Evolutionary conservation across 176 grass and related monocot species (phyloP).

Genomic region (Avena sativa): DNA sequence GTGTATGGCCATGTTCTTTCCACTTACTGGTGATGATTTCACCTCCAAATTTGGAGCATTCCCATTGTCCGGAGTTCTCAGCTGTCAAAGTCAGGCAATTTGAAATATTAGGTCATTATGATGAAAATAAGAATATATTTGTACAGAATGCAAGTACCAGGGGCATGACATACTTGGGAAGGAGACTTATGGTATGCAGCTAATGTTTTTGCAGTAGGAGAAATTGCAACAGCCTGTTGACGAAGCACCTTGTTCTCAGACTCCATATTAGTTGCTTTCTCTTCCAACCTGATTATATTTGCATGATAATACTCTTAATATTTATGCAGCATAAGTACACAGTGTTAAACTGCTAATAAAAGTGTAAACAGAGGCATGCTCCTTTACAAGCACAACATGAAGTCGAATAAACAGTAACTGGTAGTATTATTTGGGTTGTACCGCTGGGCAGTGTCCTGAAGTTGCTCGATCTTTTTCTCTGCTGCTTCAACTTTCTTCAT

Average conservation of each 20-base stretch:
- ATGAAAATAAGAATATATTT: constrained; percentile 25
- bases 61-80: constrained; percentile 72
- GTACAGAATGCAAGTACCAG: constrained; percentile 36
- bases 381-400: constrained; percentile 40
- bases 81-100: constrained; percentile 49
- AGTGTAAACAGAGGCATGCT: constrained; percentile 20
- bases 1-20: constrained; percentile 27
- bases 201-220: constrained; percentile 86
- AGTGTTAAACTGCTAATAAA: constrained; percentile 18
- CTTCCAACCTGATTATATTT: constrained; percentile 72
- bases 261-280: constrained; percentile 91
- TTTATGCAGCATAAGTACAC: constrained; percentile 26
- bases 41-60: constrained; percentile 72
- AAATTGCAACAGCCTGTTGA: constrained; percentile 93
- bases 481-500: constrained; percentile 81
- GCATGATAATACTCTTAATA: constrained; percentile 15
- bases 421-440: constrained; percentile 46
- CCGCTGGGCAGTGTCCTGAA: constrained; percentile 94
- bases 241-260: constrained; percentile 96
- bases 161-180: constrained; percentile 41
- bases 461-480: constrained; percentile 86
- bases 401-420: constrained; percentile 15
- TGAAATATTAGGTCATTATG: constrained; percentile 39
- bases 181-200: constrained; percentile 73
- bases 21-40: constrained; percentile 75